These are phyloP conservation scores for Leccinum sublutescens DNA, from an alignment of 768 basidiomycete species.

Conservation along the genomic window DNA sequence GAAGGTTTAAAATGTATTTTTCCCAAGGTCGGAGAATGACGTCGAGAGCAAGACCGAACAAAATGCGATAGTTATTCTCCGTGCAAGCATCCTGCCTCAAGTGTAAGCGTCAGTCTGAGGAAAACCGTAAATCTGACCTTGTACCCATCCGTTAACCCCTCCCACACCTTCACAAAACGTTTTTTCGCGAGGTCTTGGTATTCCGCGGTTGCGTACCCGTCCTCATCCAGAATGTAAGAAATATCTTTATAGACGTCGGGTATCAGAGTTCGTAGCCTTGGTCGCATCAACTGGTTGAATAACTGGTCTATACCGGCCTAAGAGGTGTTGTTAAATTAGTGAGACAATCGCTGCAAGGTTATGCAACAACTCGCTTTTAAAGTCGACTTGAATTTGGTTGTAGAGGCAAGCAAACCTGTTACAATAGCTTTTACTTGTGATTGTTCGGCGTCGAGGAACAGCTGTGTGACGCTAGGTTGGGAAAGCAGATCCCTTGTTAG, in stretches of 20 bases:
- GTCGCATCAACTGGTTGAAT: conserved; percentile 92
- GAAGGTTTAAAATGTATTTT: conserved; percentile 74
- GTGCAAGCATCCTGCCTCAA: conserved; percentile 74
- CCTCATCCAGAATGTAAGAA: conserved; percentile 87
- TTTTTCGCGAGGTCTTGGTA: conserved; percentile 85
- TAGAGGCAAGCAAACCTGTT: conserved; percentile 50
- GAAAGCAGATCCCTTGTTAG: conserved; percentile 64
- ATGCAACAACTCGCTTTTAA: conserved; percentile 58
- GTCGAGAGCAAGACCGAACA: conserved; percentile 85
- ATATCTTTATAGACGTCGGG: conserved; percentile 89
- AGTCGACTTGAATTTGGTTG: conserved; percentile 64
- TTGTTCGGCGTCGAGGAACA: conserved; percentile 64
- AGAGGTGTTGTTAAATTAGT: background rate
- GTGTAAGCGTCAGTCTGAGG: conserved; percentile 1
- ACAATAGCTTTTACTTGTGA: conserved; percentile 47
- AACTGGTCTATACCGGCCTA: conserved; percentile 89
- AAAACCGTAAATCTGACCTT: conserved; percentile 48
- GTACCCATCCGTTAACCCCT: conserved; percentile 80
- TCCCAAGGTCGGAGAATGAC: conserved; percentile 95
- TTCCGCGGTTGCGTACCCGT: conserved; percentile 78
- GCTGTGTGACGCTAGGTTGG: conserved; percentile 56
- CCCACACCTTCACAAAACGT: conserved; percentile 89
- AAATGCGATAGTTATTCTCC: conserved; percentile 79
- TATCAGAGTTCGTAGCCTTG: conserved; percentile 79
- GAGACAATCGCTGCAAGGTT: background rate